Base-by-base conservation (phyloP, 768 basidiomycete species). In the Mycena polygramma region DNA sequence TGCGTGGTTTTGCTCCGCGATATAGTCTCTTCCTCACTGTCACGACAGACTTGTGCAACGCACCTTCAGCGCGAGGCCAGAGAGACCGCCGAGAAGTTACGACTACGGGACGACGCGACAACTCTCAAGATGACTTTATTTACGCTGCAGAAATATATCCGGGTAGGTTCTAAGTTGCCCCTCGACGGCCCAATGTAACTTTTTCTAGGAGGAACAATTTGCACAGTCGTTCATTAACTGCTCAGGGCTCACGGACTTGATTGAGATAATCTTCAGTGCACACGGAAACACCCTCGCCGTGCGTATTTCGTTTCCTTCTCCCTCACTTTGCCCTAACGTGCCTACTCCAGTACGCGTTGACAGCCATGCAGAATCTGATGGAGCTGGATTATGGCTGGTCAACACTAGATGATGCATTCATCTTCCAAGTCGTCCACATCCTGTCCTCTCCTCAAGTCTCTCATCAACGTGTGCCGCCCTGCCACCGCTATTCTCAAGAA, bases 401-500 rank as follows among this genome's bases (percentile, higher is more conserved):
- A 1, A 83, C 83, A n/a, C 86, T 97, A 7, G 89, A 90, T 70
- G 85, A 89, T 61, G 79, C 80, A 9, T 96, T 97, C 80, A 93
- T 96, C 62, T 85, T 89, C 74, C 88, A 88, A 78, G 88, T 96
- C 59, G 94, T 95, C 19, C 88, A 91, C 75, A 92, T 94, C 73
- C 84, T 95, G 30, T 90, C 94, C 0, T 93, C 94, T 0, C 84
- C 92, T 0, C 85, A 87, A 46, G n/a, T 93, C 92, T 14, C 87
- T 91, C 20, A 91, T 97, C 83, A 98, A 98, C 70, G 94, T 97
- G 68, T 94, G 94, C 75, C 91, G 95, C 7, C 96, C 96, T 41
- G 96, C 95, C 1, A 96, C 94, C 51, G 91, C 93, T 41, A 96
- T 97, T 64, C 85, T 97, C 71, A 94, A 95, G 81, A 92, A 92